A percentile compares a stretch with the other conserved stretches of the same genome.
Conservation (phyloP, 2,329 filamentous ascomycete genomes). For the Uncinocarpus reesii region DNA sequence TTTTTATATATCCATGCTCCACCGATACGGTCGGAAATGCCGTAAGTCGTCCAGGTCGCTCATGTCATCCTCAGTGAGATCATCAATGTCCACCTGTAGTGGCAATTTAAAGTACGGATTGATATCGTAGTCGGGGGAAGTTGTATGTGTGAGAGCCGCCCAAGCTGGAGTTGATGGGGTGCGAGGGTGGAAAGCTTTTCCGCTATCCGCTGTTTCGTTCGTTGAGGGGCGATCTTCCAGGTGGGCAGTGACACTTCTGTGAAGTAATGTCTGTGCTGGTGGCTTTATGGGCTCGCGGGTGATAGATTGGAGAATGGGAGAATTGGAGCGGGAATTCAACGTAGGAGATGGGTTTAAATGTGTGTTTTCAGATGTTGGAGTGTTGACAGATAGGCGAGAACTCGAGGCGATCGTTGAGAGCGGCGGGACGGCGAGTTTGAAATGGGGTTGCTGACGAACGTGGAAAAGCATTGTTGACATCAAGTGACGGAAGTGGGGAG, state of each 20-base stretch:
- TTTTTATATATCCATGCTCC: slow-evolving; percentile 37
- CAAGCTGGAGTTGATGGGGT: slow-evolving; percentile 9
- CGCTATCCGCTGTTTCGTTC: slow-evolving; percentile 27
- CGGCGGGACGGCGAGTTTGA: not conserved
- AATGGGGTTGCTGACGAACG: not conserved
- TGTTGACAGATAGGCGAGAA: not conserved
- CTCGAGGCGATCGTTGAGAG: slow-evolving; percentile 9
- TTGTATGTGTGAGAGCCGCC: slow-evolving; percentile 21
- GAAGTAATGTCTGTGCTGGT: slow-evolving; percentile 4
- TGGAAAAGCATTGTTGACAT: not conserved
- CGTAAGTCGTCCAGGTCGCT: slow-evolving; percentile 19
- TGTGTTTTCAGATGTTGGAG: not conserved
- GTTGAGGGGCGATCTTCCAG: slow-evolving; percentile 19
- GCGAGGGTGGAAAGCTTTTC: slow-evolving; percentile 19
- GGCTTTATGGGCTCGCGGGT: not conserved
- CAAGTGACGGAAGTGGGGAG: not conserved
- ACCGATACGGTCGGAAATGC: slow-evolving; percentile 32
- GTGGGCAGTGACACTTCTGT: slow-evolving; percentile 7
- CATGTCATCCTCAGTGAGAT: slow-evolving; percentile 1
- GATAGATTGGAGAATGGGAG: slow-evolving; percentile 20
- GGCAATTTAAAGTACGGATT: not conserved
- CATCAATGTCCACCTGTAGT: slow-evolving; percentile 6
- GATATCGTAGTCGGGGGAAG: not conserved
- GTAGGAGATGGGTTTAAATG: slow-evolving; percentile 9
- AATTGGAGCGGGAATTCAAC: slow-evolving; percentile 22